Percentiles rank a stretch among this genome's conserved stretches.
Evolutionary conservation across 2,329 filamentous ascomycete species (phyloP).

Genomic region (Fusarium sarcochroum): DNA sequence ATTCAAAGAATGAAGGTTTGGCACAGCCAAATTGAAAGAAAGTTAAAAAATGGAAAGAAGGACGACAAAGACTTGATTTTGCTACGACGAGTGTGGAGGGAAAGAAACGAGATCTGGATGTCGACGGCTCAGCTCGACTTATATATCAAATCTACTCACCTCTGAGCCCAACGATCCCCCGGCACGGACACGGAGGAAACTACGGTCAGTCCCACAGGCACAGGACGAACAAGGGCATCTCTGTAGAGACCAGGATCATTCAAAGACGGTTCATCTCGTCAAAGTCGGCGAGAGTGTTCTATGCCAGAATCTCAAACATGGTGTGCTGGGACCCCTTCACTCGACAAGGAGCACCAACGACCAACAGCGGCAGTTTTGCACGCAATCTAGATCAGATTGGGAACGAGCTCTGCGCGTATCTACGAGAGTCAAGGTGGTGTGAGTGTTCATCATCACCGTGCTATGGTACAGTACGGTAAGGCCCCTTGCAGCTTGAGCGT

Average conservation of each 20-base stretch:
- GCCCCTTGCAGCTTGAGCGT: constrained; percentile 24
- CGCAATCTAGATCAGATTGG: constrained; percentile 36
- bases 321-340: constrained; percentile 30
- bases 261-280: constrained; percentile 19
- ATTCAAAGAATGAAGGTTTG: constrained; percentile 48
- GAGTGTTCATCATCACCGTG: not conserved
- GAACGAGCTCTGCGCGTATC: constrained; percentile 17
- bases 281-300: constrained; percentile 1
- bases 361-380: constrained; percentile 10
- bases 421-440: not conserved
- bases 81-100: constrained; percentile 45
- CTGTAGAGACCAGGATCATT: not conserved
- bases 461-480: not conserved
- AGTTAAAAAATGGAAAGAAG: constrained; percentile 41
- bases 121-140: constrained; percentile 28
- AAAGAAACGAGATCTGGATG: constrained; percentile 7
- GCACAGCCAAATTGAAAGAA: constrained; percentile 51
- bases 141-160: constrained; percentile 37
- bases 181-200: constrained; percentile 6
- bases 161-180: not conserved
- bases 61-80: constrained; percentile 40
- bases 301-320: constrained; percentile 30
- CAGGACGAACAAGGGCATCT: constrained; percentile 6
- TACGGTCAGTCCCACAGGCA: constrained; percentile 12
- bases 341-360: not conserved